Percentiles rank a stretch among this genome's conserved stretches.
These are phyloP conservation scores for Nitzschia sp. DNA, from an alignment of 108 stramenopile species.

Conservation along the genomic window DNA sequence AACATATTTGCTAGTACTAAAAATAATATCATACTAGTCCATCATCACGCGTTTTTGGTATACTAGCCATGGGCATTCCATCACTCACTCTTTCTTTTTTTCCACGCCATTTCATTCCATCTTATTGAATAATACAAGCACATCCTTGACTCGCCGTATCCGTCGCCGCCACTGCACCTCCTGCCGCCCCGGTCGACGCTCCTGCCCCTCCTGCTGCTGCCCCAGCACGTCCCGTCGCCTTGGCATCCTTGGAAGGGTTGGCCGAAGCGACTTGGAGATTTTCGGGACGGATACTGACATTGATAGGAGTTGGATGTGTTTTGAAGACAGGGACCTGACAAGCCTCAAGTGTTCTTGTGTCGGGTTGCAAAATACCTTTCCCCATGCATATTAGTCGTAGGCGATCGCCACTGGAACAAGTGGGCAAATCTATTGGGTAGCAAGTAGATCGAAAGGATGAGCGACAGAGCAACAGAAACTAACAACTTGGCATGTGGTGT, in stretches of 20 bases:
- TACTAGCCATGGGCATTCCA: too few species aligned
- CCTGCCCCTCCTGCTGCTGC: neutral
- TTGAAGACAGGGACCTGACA: conserved; percentile 78
- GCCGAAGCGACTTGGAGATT: conserved; percentile 5
- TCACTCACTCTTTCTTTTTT: too few species aligned
- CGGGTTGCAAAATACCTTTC: conserved; percentile 82
- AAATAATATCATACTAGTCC: too few species aligned
- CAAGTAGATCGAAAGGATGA: conserved; percentile 4
- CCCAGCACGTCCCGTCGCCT: conserved; percentile 6
- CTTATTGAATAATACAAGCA: conserved; percentile 42
- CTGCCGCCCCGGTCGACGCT: neutral
- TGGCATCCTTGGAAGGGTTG: conserved; percentile 24
- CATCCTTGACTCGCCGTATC: conserved; percentile 42
- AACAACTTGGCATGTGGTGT: too few species aligned
- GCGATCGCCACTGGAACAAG: conserved; percentile 63
- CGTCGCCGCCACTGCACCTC: neutral
- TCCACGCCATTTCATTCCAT: neutral
- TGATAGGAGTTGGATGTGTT: conserved; percentile 86
- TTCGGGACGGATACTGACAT: conserved; percentile 73
- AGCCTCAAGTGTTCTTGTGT: conserved; percentile 63
- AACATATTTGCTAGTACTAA: too few species aligned
- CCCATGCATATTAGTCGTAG: conserved; percentile 87
- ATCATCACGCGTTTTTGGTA: too few species aligned
- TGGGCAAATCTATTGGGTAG: conserved; percentile 47
- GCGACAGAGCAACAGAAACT: too few species aligned